phyloP scores from a whole-genome alignment of 2,329 filamentous ascomycete species.

The Cyphellophora attinorum region DNA sequence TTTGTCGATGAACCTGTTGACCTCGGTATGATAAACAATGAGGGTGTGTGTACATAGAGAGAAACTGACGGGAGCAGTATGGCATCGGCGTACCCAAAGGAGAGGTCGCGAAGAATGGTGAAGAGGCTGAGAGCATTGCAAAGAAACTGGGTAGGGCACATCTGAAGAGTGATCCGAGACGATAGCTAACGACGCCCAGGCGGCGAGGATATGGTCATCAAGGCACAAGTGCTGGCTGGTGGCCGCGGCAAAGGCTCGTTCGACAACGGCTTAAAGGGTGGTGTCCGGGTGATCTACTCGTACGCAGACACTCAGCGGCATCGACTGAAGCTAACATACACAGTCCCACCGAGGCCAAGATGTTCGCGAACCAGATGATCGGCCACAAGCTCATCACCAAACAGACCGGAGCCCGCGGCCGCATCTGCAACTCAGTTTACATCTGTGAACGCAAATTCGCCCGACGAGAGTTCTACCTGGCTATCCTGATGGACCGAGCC shows the following conservation, averaged over 20 bases:
- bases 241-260: constrained; percentile 96
- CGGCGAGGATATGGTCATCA: constrained; percentile 96
- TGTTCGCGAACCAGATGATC: constrained; percentile 99
- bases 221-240: constrained; percentile 96
- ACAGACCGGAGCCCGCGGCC: constrained; percentile 89
- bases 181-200: constrained; percentile 31
- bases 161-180: constrained; percentile 7
- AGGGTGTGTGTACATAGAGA: constrained; percentile 4
- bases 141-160: constrained; percentile 63
- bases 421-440: constrained; percentile 94
- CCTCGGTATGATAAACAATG: constrained; percentile 38
- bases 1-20: constrained; percentile 85
- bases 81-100: constrained; percentile 89
- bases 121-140: constrained; percentile 85
- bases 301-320: constrained; percentile 28
- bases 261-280: constrained; percentile 97
- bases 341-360: constrained; percentile 79
- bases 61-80: constrained; percentile 52
- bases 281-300: constrained; percentile 98
- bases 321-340: constrained; percentile 5
- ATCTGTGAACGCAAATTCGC: constrained; percentile 99
- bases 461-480: constrained; percentile 96
- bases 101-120: constrained; percentile 68
- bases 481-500: constrained; percentile 93
- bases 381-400: constrained; percentile 99